Base-by-base conservation (phyloP, 768 basidiomycete genomes). In the Pleurotus djamor region DNA sequence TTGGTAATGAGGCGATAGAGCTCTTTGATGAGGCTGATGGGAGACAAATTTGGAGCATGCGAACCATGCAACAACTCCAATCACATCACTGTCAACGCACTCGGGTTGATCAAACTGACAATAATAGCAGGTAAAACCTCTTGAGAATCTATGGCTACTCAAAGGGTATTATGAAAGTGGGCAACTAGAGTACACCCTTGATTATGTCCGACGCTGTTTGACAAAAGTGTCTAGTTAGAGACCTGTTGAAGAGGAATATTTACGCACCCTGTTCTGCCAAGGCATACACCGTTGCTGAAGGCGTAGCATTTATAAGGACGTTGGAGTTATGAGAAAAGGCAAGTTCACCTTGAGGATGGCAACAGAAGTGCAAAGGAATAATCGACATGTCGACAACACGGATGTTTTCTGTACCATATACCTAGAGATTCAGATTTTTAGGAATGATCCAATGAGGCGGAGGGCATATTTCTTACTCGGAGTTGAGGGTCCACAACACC, bases 391-490 rank as follows among this genome's bases (percentile, higher is more conserved):
- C 83, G 8, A 74, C 81, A 4, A 86, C 76, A 5, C 85, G 77
- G n/a, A 86, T 57, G 60, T 85, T 85, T 48, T 66, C 73, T 2
- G 84, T 84, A 1, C 83, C 84, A 61, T 86, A 85, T 0, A 86
- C 84, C 78, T 79, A 45, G n/a, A 41, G 10, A 4, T 41, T 41
- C n/a, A 41, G 1, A 28, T 28, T 28, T 28, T 28, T 28, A 28
- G 21, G 21, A 28, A 28, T 3, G 21, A 3, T 28, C 21, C 21
- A 28, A 28, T 28, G 21, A 28, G 9, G 10, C 10, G n/a, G n/a
- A 16, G 50, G 57, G 44, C 38, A 38, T 37, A 44, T 12, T 5
- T n/a, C 21, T 12, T 41, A 48, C 52, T 36, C 62, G 51, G 54
- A 70, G 57, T 43, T 61, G 28, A 10, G 63, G 35, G 48, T 70